These are phyloP conservation scores for Erodium moschatum DNA, from an alignment of 441 rosid genomes.

Conservation along the genomic window DNA sequence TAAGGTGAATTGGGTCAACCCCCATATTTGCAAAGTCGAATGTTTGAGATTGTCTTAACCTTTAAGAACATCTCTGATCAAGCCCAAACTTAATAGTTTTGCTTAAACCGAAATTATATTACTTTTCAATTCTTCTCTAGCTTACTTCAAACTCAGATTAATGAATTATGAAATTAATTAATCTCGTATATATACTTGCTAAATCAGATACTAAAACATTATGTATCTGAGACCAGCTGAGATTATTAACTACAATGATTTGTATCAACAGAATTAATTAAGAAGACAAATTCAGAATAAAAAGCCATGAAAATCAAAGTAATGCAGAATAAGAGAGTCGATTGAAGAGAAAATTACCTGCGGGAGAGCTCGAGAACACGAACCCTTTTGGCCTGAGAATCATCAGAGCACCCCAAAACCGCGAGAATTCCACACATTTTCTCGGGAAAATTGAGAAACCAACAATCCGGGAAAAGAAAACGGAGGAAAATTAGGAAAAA, in stretches of 20 bases:
- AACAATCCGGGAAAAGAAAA: neutral
- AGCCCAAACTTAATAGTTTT: too few relatives aligned
- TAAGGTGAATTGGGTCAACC: neutral
- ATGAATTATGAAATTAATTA: too few relatives aligned
- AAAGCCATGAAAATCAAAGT: too few relatives aligned
- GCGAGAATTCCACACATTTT: conserved; percentile 94
- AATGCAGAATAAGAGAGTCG: neutral
- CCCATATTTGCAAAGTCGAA: neutral
- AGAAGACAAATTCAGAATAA: too few relatives aligned
- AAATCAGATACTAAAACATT: too few relatives aligned
- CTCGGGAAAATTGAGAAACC: neutral
- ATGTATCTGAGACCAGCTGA: neutral
- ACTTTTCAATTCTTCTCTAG: too few relatives aligned
- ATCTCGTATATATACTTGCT: too few relatives aligned
- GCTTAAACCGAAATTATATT: too few relatives aligned
- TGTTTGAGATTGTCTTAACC: too few relatives aligned
- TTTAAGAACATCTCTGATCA: too few relatives aligned
- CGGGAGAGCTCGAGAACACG: conserved; percentile 90
- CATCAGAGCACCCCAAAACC: conserved; percentile 72
- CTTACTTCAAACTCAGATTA: too few relatives aligned
- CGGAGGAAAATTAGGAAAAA: too few relatives aligned
- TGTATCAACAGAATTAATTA: neutral
- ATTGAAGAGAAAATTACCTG: conserved; percentile 31
- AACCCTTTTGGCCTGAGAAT: conserved; percentile 82
- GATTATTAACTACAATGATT: neutral